Percentiles rank a stretch among this genome's conserved stretches.
Evolutionary conservation across 2,329 filamentous ascomycete species (phyloP).

Genomic region (Stenocarpella maydis): DNA sequence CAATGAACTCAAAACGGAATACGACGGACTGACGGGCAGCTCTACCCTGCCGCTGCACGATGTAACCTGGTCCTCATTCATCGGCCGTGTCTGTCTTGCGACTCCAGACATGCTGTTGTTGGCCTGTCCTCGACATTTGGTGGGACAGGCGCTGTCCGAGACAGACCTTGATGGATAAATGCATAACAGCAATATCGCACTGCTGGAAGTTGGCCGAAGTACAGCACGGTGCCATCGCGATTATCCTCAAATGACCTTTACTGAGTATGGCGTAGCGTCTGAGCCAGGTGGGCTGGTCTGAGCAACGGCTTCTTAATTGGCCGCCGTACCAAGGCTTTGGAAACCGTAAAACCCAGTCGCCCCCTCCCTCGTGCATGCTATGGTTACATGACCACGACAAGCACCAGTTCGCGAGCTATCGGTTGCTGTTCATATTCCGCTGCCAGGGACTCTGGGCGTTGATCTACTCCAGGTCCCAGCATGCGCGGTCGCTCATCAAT

Average conservation of each 20-base stretch:
- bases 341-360: slow-evolving; percentile 29
- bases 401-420: slow-evolving; percentile 12
- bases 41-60: slow-evolving; percentile 10
- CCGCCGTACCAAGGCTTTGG: slow-evolving; percentile 26
- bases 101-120: neutral
- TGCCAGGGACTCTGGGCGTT: neutral
- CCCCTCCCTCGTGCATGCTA: slow-evolving; percentile 28
- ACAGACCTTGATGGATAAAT: slow-evolving; percentile 13
- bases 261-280: slow-evolving; percentile 15
- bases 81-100: neutral
- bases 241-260: slow-evolving; percentile 26
- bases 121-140: neutral
- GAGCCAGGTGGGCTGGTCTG: slow-evolving; percentile 23
- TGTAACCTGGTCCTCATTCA: neutral
- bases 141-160: neutral
- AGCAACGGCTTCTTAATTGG: slow-evolving; percentile 14
- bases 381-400: slow-evolving; percentile 26
- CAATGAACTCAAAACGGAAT: neutral
- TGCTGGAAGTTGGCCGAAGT: slow-evolving; percentile 30
- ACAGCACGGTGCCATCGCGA: slow-evolving; percentile 18
- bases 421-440: slow-evolving; percentile 5
- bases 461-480: neutral
- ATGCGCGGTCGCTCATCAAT: neutral
- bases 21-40: neutral
- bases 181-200: slow-evolving; percentile 20